Evolutionary conservation across 1,139 yeast genomes (phyloP), one percentile per base, ranked within the genome.

Genomic region (Magnusiomyces fungicola): DNA sequence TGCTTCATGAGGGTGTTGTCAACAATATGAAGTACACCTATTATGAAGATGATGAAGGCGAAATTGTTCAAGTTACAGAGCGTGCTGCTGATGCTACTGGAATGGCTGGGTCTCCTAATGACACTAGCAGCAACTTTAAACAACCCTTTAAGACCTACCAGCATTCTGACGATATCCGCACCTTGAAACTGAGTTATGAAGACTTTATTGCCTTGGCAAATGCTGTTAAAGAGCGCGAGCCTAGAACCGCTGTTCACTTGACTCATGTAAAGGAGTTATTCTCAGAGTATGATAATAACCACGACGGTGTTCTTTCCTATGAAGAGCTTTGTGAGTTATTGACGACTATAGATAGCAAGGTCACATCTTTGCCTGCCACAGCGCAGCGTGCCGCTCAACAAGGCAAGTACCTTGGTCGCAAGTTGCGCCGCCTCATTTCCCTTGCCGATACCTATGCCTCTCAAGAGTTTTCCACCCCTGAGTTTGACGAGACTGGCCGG

Each of bases 361-460:
- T 80, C 49, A 80, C 84, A 3, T 76, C 83, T 1, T 64, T 80
- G 55, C 84, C 85, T 2, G 83, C 84, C 12, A 80, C 85, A 2
- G 85, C 85, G 9, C 86, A 80, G 63, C 71, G 84, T 47, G 85
- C 85, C 1, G 71, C 75, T 55, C 86, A 80, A 63, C 84, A 80
- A 61, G 85, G 86, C 51, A 67, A 68, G 47, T 80, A 80, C 58
- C 61, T 80, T 25, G 85, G 81, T 50, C 72, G 73, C 55, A 80
- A 79, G 61, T 64, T 80, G 43, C 71, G 74, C 46, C 71, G 72
- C 47, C 58, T 79, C 18, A 78, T 80, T 5, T 68, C 68, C 44
- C 57, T 68, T 10, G 64, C 38, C 19, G 23, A 34, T 7, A 7
- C 10, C 30, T 27, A 27, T 27, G 30, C 7, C 7, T 7, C 30